Evolutionary conservation across 495 filamentous ascomycete genomes (phyloP), one percentile per base, ranked within the genome.

Genomic region (Pyronema domesticum): DNA sequence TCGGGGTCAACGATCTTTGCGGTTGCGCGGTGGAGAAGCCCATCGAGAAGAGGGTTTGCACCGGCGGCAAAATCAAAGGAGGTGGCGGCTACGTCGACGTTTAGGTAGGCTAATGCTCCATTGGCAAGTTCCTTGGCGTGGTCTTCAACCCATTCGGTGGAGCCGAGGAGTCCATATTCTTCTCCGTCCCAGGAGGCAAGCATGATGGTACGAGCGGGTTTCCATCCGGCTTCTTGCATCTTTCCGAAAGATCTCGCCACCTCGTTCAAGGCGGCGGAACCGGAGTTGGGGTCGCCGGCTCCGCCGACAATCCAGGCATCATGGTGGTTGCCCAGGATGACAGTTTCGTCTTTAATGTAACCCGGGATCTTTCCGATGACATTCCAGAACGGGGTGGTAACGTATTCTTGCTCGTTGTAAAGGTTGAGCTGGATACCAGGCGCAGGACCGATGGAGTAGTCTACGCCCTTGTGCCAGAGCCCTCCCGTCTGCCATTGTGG

Each of bases 351-450:
- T 46, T 74, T 68, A 51, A 94, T 79, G 7, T 78, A 81, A n/a
- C 91, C 91, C 55, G 94, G 94, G 68, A 98, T 88, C 33, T 88
- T 73, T 35, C 91, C 91, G 57, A 98, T 93, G 10, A 91, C 86
- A 59, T 98, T 85, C 93, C 93, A 98, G 53, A 91, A 68, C 3
- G 88, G 87, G 0, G 86, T 94, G 0, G 76, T 93, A 17, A 82
- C 78, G 60, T 96, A 94, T 43, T 95, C 83, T 66, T 94, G 86
- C 57, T 86, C 72, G 63, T 94, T 96, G 62, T 82, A 71, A 10
- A 98, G 74, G 62, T 93, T 91, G 50, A 96, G 72, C 2, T 80
- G 77, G 0, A 91, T 67, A 44, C 77, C 66, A 13, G 83, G 76
- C 1, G 88, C 84, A 3, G 91, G 93, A 4, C 91, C 91, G 55